These are phyloP conservation scores for Leptographium wingfieldii DNA, from an alignment of 2,329 filamentous ascomycete species.

Conservation along the genomic window DNA sequence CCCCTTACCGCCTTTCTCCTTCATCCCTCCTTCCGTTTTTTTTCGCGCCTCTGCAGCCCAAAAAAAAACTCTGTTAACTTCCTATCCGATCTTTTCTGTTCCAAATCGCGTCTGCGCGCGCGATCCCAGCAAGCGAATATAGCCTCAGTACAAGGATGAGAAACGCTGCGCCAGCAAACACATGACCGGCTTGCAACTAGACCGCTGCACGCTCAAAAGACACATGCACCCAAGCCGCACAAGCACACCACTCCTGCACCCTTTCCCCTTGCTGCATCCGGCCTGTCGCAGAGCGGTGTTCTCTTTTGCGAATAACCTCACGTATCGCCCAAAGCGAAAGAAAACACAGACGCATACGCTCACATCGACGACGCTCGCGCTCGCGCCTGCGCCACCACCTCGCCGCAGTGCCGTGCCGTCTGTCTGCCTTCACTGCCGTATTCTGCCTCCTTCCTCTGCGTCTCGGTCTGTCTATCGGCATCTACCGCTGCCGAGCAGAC, in stretches of 20 bases:
- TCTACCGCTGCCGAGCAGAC: too few relatives aligned
- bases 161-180: background rate
- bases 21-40: background rate
- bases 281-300: background rate
- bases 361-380: background rate
- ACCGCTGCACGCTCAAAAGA: background rate
- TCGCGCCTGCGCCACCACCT: background rate
- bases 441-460: too few relatives aligned
- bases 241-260: background rate
- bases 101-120: background rate
- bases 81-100: conserved; percentile 9
- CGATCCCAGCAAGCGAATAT: background rate
- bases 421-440: too few relatives aligned
- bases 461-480: too few relatives aligned
- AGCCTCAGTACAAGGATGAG: conserved; percentile 6
- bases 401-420: too few relatives aligned
- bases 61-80: conserved; percentile 12
- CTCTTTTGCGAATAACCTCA: conserved; percentile 9
- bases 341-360: background rate
- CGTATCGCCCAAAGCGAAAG: conserved; percentile 5
- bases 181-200: background rate
- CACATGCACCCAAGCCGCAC: background rate
- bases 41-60: background rate
- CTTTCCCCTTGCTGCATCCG: background rate
- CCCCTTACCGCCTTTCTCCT: conserved; percentile 1